phyloP scores from a whole-genome alignment of 1,139 yeast species.

The Geotrichum siamense region DNA sequence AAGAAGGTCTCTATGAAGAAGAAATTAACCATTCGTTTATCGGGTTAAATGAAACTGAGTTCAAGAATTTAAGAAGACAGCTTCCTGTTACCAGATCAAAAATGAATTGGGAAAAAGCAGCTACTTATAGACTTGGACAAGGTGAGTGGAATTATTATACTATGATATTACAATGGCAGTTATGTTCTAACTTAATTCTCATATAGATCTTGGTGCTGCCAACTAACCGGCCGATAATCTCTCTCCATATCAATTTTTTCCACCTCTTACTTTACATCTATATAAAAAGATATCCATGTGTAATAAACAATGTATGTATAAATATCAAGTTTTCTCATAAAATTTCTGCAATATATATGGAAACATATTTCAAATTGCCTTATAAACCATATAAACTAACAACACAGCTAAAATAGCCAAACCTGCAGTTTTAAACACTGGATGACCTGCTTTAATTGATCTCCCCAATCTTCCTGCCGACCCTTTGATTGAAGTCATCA shows the following conservation, averaged over 20 bases:
- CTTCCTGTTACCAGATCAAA: slow-evolving; percentile 87
- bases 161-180: not conserved
- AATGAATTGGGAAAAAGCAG: slow-evolving; percentile 93
- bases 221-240: too few relatives aligned
- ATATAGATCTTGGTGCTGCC: slow-evolving; percentile 17
- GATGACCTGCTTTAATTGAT: slow-evolving; percentile 51
- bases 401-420: slow-evolving; percentile 55
- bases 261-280: not conserved
- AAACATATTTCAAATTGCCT: slow-evolving; percentile 7
- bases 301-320: not conserved
- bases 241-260: not conserved
- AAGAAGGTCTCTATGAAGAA: slow-evolving; percentile 59
- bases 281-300: not conserved
- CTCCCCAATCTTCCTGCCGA: slow-evolving; percentile 63
- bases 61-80: slow-evolving; percentile 81
- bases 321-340: not conserved
- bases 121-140: slow-evolving; percentile 80
- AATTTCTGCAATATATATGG: too few relatives aligned
- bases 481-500: slow-evolving; percentile 54
- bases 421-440: slow-evolving; percentile 50
- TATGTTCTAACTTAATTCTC: slow-evolving; percentile 1
- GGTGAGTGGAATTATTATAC: slow-evolving; percentile 40
- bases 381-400: slow-evolving; percentile 54
- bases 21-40: slow-evolving; percentile 57
- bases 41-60: slow-evolving; percentile 68